Percentiles rank a stretch among this genome's conserved stretches.
Evolutionary conservation across 106 monocot genomes (phyloP).

Genomic region (Dendrobium chrysotoxum): DNA sequence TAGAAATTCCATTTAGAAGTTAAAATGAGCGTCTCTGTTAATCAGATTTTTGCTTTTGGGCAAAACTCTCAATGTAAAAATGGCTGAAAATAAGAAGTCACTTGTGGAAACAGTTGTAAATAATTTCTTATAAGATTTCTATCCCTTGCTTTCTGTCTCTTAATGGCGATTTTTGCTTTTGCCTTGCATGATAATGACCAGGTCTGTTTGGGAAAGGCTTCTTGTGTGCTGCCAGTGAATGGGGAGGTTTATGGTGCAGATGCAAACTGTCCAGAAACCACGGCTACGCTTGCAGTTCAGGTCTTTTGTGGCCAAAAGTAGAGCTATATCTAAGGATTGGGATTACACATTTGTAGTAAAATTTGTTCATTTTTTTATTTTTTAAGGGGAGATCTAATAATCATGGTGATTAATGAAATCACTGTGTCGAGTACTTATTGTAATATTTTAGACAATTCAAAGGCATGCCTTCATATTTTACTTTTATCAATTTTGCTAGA

Average conservation of each 20-base stretch:
- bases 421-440: background rate
- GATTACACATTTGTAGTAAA: background rate
- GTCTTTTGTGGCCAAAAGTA: slow-evolving; percentile 20
- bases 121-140: too few relatives aligned
- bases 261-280: slow-evolving; percentile 18
- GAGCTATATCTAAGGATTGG: background rate
- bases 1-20: too few relatives aligned
- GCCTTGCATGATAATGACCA: slow-evolving; percentile 2
- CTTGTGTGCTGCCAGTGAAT: slow-evolving; percentile 31
- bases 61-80: too few relatives aligned
- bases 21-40: too few relatives aligned
- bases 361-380: background rate
- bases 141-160: too few relatives aligned
- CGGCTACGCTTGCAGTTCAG: slow-evolving; percentile 41
- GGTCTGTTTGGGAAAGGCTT: slow-evolving; percentile 39
- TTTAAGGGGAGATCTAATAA: background rate
- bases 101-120: too few relatives aligned
- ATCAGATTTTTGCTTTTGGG: too few relatives aligned
- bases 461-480: too few relatives aligned
- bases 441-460: background rate
- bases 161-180: background rate
- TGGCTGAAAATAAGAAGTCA: too few relatives aligned
- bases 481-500: too few relatives aligned
- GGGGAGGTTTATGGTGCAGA: slow-evolving; percentile 28
- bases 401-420: background rate